Percentiles rank a stretch among this genome's conserved stretches.
phyloP scores from a whole-genome alignment of 805 yeast genomes.

The Kurtzmaniella cleridarum region DNA sequence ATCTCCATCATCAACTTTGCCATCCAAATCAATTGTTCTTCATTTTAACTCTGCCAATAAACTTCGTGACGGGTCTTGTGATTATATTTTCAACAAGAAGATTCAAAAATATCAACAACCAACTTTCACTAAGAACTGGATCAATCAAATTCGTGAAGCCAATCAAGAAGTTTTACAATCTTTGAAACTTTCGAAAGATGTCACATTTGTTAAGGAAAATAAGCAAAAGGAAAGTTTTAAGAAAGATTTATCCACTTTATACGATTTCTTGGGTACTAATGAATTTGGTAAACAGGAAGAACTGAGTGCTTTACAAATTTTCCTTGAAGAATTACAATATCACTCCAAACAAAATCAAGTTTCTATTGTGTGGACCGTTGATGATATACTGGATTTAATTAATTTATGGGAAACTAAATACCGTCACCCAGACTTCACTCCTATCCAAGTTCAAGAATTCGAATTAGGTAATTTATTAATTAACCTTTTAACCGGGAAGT shows the following conservation, averaged over 20 bases:
- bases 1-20: constrained; percentile 24
- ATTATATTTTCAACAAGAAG: constrained; percentile 52
- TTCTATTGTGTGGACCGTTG: constrained; percentile 68
- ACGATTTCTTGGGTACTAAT: constrained; percentile 39
- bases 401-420: constrained; percentile 55
- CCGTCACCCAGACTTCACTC: constrained; percentile 48
- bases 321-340: constrained; percentile 49
- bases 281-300: constrained; percentile 35
- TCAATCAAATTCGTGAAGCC: constrained; percentile 40
- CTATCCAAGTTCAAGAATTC: constrained; percentile 55
- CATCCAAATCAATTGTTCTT: constrained; percentile 42
- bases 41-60: constrained; percentile 59
- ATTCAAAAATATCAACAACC: constrained; percentile 64
- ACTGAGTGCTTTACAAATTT: constrained; percentile 45
- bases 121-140: constrained; percentile 60
- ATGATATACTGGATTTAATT: constrained; percentile 63
- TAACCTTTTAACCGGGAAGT: constrained; percentile 48
- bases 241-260: constrained; percentile 31
- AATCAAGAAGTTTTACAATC: constrained; percentile 30
- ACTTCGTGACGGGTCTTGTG: constrained; percentile 68
- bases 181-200: constrained; percentile 30
- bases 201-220: constrained; percentile 27
- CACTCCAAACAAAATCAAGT: constrained; percentile 32
- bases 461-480: constrained; percentile 59
- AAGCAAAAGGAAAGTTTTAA: constrained; percentile 24